Evolutionary conservation across 495 filamentous ascomycete genomes (phyloP), one percentile per base, ranked within the genome.

Genomic region (Aspergillus bertholletiae): DNA sequence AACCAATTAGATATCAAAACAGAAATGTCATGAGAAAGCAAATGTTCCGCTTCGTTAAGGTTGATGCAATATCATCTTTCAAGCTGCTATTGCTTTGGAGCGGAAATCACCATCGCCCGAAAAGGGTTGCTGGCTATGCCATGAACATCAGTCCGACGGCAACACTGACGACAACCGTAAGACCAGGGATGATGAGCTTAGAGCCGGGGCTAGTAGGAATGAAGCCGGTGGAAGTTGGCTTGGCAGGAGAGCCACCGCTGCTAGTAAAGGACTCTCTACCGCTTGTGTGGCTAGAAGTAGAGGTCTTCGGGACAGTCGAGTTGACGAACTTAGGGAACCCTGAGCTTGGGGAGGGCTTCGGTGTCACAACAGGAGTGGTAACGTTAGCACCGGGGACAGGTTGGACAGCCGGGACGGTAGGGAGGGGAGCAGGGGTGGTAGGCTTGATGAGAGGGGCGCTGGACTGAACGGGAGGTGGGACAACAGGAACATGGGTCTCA

Each of bases 81-180:
- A n/a, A n/a, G n/a, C n/a, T n/a, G n/a, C n/a, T n/a, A n/a, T n/a
- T n/a, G n/a, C n/a, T n/a, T n/a, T n/a, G n/a, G n/a, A n/a, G n/a
- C n/a, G n/a, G n/a, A n/a, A n/a, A n/a, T n/a, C 17, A 49, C 32
- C 13, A 41, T n/a, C n/a, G 18, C 24, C 13, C 34, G 13, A 18
- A 45, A 18, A 18, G 13, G 20, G 15, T 18, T 21, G 2, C 1
- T 11, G 13, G 23, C 53, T 51, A 63, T 27, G 57, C 57, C 41
- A 64, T 3, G 40, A 56, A 30, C 23, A 64, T n/a, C 52, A 64
- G 41, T 0, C 54, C 61, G 27, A 64, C 20, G 54, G 54, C 63
- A 49, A 71, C 35, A 46, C 64, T 56, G 34, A 65, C 69, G n/a
- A 71, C 39, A 20, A 57, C 53, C 56, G 63, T 63, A 58, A 69